Base-by-base conservation (phyloP, 768 basidiomycete species). In the Amanita jacksonii region DNA sequence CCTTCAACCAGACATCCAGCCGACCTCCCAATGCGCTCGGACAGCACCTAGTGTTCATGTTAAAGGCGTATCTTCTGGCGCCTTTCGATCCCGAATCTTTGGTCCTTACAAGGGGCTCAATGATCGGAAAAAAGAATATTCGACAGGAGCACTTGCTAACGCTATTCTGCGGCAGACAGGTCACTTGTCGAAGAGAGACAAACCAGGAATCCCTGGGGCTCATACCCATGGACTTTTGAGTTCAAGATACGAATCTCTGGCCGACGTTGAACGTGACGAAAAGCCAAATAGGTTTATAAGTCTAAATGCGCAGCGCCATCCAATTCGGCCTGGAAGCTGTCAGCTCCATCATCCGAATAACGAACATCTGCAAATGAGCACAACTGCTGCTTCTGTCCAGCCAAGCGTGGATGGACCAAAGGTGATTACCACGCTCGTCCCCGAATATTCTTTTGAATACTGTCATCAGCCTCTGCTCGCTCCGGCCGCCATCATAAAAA, bases 301-400 rank as follows among this genome's bases (percentile, higher is more conserved):
- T 25, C 37, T 19, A 13, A 18, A 5, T 8, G 13, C 4, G n/a
- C 15, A 27, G 6, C 13, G 16, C 15, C n/a, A 27, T 16, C 16
- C 38, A 15, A 39, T 7, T 18, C 20, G n/a, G 20, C 32, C 32
- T 5, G 19, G 32, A 8, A 32, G 9, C 19, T 22, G 34, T 10
- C 33, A 18, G 8, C 25, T 20, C 42, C 33, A 35, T 13, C 32
- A 22, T 15, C 15, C 22, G 8, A 43, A n/a, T 19, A 34, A 27
- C 16, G 33, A 36, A 23, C 16, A 13, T 23, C 22, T 44, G 33
- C 43, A 44, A 23, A 44, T 32, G 18, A 44, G 43, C 35, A 24
- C 43, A 10, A 15, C 41, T 34, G 18, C 24, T 10, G 12, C 24
- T 36, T 18, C 18, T 25, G 9, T n/a, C 10, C 34, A n/a, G 20